A percentile compares a stretch with the other conserved stretches of the same genome.
These are phyloP conservation scores for Hygrocybe coccinea DNA, from an alignment of 768 basidiomycete species.

Conservation along the genomic window DNA sequence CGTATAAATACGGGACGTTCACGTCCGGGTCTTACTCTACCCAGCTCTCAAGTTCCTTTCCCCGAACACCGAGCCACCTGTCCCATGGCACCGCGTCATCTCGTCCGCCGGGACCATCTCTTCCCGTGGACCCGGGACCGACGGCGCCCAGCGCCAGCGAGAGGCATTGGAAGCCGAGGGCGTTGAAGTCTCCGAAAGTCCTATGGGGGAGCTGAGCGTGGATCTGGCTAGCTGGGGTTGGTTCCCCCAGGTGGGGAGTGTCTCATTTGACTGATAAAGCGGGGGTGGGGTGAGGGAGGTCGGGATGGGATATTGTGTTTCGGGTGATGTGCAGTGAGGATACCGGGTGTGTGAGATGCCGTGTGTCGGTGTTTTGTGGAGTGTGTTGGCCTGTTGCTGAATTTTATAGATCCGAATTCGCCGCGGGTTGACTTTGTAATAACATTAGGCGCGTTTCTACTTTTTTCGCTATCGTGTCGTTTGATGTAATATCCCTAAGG, in stretches of 20 bases:
- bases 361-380: too few relatives aligned
- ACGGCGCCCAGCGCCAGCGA: constrained; percentile 70
- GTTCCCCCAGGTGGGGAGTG: constrained; percentile 45
- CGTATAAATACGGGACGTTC: neutral
- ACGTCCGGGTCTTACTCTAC: neutral
- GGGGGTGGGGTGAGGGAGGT: neutral
- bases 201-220: constrained; percentile 55
- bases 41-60: constrained; percentile 76
- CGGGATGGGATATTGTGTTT: neutral
- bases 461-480: too few relatives aligned
- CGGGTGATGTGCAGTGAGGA: too few relatives aligned
- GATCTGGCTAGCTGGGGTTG: constrained; percentile 58
- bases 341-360: too few relatives aligned
- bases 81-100: constrained; percentile 82
- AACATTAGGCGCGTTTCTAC: too few relatives aligned
- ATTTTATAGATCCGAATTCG: too few relatives aligned
- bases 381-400: too few relatives aligned
- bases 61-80: constrained; percentile 52
- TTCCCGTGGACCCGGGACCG: constrained; percentile 78
- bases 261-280: neutral
- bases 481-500: too few relatives aligned
- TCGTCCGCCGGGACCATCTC: constrained; percentile 68
- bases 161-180: constrained; percentile 78
- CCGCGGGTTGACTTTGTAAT: too few relatives aligned
- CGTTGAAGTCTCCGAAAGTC: constrained; percentile 61